These are phyloP conservation scores for Porodaedalea pini DNA, from an alignment of 1,284 basidiomycete genomes.

Conservation along the genomic window DNA sequence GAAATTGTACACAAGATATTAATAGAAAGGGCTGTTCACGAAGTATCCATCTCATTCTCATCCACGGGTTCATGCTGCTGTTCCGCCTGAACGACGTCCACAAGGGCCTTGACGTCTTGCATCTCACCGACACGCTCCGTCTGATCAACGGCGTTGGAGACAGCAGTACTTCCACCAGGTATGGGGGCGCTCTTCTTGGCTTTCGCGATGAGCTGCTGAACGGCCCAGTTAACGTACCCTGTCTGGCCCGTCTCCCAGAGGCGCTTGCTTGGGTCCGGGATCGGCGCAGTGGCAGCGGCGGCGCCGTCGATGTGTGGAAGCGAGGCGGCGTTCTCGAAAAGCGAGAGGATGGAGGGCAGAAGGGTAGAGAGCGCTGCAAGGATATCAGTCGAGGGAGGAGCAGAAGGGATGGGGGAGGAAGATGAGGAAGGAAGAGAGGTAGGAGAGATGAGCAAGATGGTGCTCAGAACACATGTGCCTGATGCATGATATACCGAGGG, in stretches of 20 bases:
- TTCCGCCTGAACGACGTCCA: background rate
- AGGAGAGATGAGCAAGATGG: conserved; percentile 42
- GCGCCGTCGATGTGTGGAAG: conserved; percentile 51
- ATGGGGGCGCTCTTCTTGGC: conserved; percentile 35
- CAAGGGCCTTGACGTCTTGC: conserved; percentile 30
- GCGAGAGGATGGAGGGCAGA: conserved; percentile 35
- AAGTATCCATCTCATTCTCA: conserved; percentile 13
- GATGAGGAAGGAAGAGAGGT: conserved; percentile 36
- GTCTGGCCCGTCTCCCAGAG: conserved; percentile 65
- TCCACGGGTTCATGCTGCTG: background rate
- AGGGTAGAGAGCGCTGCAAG: conserved; percentile 33
- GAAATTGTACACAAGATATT: background rate
- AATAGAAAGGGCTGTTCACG: background rate
- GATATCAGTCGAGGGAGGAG: conserved; percentile 22
- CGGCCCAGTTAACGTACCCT: conserved; percentile 69
- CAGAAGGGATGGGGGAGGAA: conserved; percentile 24
- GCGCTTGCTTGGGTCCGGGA: conserved; percentile 59
- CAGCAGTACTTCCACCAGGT: conserved; percentile 27
- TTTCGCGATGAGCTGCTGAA: conserved; percentile 48
- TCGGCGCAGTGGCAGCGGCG: conserved; percentile 35
- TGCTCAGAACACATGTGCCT: conserved; percentile 42
- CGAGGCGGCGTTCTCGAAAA: conserved; percentile 46
- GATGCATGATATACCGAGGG: conserved; percentile 42
- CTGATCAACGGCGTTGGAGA: conserved; percentile 26
- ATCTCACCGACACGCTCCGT: conserved; percentile 27